Conservation (phyloP, 345 rosid genomes). For the Citrus glauca region DNA sequence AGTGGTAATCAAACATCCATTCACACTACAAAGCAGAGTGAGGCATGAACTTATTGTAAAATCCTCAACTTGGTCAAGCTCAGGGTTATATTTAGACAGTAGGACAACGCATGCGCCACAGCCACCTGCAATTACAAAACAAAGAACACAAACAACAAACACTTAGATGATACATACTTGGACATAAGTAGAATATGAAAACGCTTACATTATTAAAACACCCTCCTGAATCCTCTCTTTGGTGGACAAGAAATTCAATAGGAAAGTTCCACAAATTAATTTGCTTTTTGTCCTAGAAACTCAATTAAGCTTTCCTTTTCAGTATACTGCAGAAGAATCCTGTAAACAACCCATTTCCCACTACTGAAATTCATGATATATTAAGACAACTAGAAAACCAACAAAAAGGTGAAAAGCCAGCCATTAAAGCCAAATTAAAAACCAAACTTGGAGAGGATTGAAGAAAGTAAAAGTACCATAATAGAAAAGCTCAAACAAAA, state of each 20-base stretch:
- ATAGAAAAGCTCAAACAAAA: background rate
- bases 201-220: background rate
- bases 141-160: background rate
- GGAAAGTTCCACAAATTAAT: background rate
- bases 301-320: background rate
- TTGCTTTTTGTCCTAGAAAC: background rate
- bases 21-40: constrained; percentile 75
- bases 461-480: background rate
- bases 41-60: constrained; percentile 73
- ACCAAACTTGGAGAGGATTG: background rate
- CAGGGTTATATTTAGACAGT: constrained; percentile 60
- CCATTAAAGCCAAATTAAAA: background rate
- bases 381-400: background rate
- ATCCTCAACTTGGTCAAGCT: constrained; percentile 55
- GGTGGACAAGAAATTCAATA: background rate
- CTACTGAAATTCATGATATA: background rate
- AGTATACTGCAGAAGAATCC: no score
- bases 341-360: background rate
- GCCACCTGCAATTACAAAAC: constrained; percentile 56
- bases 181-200: background rate
- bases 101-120: constrained; percentile 90
- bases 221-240: background rate
- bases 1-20: constrained; percentile 80
- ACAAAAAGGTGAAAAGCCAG: background rate
- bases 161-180: background rate